Conservation (phyloP, 2,329 filamentous ascomycete species). For the Didymella exigua region DNA sequence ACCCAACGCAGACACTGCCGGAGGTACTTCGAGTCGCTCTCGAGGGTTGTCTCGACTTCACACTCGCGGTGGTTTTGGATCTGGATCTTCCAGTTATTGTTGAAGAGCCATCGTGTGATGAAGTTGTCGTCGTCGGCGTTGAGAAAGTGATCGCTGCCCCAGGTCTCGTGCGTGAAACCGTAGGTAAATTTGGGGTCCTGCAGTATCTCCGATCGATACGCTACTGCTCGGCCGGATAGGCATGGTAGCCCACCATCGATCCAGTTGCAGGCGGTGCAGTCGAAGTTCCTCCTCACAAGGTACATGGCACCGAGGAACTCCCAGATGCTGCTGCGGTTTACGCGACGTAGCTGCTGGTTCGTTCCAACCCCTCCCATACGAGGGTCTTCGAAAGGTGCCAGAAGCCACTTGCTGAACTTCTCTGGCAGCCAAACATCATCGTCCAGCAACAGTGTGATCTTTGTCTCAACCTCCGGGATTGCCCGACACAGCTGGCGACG, state of each 20-base stretch:
- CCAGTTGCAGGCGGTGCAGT: conserved; percentile 93
- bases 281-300: conserved; percentile 92
- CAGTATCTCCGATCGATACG: conserved; percentile 87
- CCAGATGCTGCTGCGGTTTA: conserved; percentile 69
- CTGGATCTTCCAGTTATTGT: conserved; percentile 89
- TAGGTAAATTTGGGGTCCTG: conserved; percentile 84
- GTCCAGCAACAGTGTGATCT: conserved; percentile 90
- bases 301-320: conserved; percentile 92
- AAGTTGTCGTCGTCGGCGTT: conserved; percentile 99
- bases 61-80: conserved; percentile 93
- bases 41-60: conserved; percentile 83
- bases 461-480: conserved; percentile 80
- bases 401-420: conserved; percentile 85
- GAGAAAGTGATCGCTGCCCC: conserved; percentile 73
- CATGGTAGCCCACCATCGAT: conserved; percentile 96
- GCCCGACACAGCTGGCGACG: conserved; percentile 91
- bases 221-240: conserved; percentile 91
- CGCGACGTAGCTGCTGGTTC: conserved; percentile 81
- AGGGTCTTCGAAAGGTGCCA: conserved; percentile 87
- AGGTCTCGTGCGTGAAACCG: conserved; percentile 86
- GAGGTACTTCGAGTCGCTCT: conserved; percentile 85
- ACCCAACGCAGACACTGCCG: conserved; percentile 96
- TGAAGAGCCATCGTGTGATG: conserved; percentile 93
- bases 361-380: conserved; percentile 89
- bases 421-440: conserved; percentile 93